A percentile compares a stretch with the other conserved stretches of the same genome.
Conservation (phyloP, 2,329 filamentous ascomycete genomes). For the Botrytis tulipae region DNA sequence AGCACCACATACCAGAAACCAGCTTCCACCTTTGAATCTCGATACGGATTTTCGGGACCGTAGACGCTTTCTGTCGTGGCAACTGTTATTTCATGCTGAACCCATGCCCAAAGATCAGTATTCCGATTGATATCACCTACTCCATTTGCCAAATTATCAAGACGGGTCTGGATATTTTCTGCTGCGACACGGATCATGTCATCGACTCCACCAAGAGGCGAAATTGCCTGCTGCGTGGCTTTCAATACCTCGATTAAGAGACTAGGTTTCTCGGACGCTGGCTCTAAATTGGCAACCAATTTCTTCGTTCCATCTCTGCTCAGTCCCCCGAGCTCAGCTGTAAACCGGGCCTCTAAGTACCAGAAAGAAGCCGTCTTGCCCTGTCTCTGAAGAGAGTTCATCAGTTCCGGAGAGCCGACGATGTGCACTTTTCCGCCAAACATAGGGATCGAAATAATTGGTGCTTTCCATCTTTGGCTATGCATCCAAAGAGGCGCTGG, state of each 20-base stretch:
- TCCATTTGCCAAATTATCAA: background rate
- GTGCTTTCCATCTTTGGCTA: conserved; percentile 5
- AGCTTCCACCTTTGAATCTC: conserved; percentile 4
- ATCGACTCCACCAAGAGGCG: background rate
- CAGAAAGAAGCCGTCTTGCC: conserved; percentile 2
- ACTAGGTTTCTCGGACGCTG: background rate
- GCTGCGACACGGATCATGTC: background rate
- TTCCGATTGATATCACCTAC: background rate
- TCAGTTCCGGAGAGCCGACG: background rate
- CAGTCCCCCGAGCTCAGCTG: background rate
- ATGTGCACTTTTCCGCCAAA: background rate
- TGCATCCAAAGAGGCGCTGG: background rate
- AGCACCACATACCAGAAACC: conserved; percentile 3
- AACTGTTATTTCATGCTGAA: conserved; percentile 15
- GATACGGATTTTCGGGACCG: conserved; percentile 2
- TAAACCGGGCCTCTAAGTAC: background rate
- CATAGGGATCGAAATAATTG: conserved; percentile 14
- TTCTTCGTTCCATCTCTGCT: background rate
- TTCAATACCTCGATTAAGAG: background rate
- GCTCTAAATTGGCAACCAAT: background rate
- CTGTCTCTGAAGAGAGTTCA: conserved; percentile 4
- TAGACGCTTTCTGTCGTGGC: conserved; percentile 11
- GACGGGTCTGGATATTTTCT: background rate
- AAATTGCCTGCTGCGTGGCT: background rate
- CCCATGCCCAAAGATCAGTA: conserved; percentile 11